phyloP scores from a whole-genome alignment of 2,329 filamentous ascomycete species.

The Phyllosticta citriasiana region DNA sequence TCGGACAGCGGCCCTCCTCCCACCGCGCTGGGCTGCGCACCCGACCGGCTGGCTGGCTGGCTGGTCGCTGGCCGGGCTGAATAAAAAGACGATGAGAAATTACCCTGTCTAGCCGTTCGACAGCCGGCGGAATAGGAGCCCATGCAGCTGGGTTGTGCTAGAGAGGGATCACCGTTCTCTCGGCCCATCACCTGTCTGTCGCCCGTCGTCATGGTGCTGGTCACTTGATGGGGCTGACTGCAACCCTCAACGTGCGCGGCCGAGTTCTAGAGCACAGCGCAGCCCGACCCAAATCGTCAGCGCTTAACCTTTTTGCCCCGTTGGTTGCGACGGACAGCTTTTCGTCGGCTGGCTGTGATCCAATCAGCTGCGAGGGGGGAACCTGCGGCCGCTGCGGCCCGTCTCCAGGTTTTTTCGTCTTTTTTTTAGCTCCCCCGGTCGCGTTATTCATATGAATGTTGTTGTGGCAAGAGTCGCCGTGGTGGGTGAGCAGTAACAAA shows the following conservation, averaged over 20 bases:
- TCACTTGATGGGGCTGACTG: neutral
- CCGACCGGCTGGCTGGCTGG: neutral
- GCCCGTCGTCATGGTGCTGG: neutral
- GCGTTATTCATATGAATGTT: neutral
- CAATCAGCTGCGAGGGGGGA: neutral
- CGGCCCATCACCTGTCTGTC: neutral
- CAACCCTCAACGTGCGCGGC: neutral
- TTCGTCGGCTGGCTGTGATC: neutral
- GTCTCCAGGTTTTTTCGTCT: neutral
- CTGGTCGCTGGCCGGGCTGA: too few relatives aligned
- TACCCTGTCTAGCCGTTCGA: neutral
- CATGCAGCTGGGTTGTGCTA: neutral
- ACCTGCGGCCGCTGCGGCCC: neutral
- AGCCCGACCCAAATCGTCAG: neutral
- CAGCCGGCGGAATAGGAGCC: neutral
- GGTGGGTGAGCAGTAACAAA: neutral
- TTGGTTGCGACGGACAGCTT: neutral
- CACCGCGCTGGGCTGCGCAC: neutral
- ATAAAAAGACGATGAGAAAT: neutral
- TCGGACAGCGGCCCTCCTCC: neutral
- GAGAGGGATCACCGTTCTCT: neutral
- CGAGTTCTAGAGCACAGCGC: neutral
- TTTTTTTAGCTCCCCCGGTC: neutral
- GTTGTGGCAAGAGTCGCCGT: neutral
- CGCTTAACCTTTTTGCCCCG: neutral